A percentile compares a stretch with the other conserved stretches of the same genome.
Conservation (phyloP, 2,329 filamentous ascomycete species). For the Trichoderma brevicompactum region DNA sequence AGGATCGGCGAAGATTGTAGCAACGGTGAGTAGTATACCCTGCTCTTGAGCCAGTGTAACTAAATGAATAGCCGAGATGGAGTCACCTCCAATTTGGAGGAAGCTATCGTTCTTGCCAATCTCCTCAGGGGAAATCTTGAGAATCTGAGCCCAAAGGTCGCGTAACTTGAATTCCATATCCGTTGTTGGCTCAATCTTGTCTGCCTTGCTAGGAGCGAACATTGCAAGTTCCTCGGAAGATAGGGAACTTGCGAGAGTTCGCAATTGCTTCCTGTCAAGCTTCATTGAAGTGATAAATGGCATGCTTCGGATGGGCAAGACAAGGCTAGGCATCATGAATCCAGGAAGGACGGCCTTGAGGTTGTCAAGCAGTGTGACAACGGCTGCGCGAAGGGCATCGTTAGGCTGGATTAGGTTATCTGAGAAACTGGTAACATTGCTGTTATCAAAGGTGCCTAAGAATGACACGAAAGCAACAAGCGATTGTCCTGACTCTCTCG, state of each 20-base stretch:
- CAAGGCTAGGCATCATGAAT: constrained; percentile 33
- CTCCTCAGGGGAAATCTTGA: constrained; percentile 37
- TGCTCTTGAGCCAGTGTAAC: constrained; percentile 44
- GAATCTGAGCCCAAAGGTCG: constrained; percentile 40
- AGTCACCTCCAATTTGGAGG: constrained; percentile 46
- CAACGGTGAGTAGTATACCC: constrained; percentile 8
- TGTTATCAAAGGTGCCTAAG: background rate
- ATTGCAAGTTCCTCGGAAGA: constrained; percentile 23
- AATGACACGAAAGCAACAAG: constrained; percentile 26
- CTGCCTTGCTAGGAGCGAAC: constrained; percentile 14
- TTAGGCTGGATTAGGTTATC: constrained; percentile 2
- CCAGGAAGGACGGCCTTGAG: constrained; percentile 27
- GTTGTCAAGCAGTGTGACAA: constrained; percentile 7
- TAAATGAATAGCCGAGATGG: constrained; percentile 50
- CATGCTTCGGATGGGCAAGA: constrained; percentile 30
- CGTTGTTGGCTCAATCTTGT: constrained; percentile 31
- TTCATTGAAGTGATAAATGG: constrained; percentile 31
- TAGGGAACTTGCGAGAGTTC: constrained; percentile 2
- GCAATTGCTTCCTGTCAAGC: constrained; percentile 28
- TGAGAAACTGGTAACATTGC: background rate
- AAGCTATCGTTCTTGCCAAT: constrained; percentile 35
- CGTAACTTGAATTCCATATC: constrained; percentile 30
- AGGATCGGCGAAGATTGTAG: constrained; percentile 16
- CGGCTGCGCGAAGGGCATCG: background rate
- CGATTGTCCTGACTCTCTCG: background rate